A percentile compares a stretch with the other conserved stretches of the same genome.
phyloP scores from a whole-genome alignment of 2,329 filamentous ascomycete species.

The Cryphonectria nitschkei region DNA sequence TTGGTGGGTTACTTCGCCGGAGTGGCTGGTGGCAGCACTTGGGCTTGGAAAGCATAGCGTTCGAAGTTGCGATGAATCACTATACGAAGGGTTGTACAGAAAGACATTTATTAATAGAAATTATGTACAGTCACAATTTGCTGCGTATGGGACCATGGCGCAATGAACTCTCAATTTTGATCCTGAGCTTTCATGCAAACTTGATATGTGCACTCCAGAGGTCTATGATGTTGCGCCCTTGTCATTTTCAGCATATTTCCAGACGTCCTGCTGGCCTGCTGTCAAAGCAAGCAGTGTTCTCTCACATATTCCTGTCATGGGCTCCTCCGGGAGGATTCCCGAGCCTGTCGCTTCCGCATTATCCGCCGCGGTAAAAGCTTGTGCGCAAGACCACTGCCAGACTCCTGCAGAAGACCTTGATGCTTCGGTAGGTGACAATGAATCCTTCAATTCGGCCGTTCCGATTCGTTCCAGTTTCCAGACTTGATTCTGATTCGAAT shows the following conservation, averaged over 20 bases:
- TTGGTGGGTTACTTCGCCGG: no score
- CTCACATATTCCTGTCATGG: slow-evolving; percentile 40
- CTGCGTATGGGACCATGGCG: not conserved
- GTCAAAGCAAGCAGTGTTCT: slow-evolving; percentile 34
- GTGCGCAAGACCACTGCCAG: not conserved
- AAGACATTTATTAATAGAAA: not conserved
- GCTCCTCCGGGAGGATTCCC: slow-evolving; percentile 38
- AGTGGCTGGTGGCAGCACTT: no score
- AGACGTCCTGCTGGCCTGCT: slow-evolving; percentile 35
- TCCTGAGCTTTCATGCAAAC: not conserved
- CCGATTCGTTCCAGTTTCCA: slow-evolving; percentile 34
- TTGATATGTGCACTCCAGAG: no score
- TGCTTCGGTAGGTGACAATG: not conserved
- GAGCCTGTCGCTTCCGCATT: not conserved
- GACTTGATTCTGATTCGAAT: slow-evolving; percentile 25
- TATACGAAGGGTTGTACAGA: not conserved
- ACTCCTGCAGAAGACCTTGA: no score
- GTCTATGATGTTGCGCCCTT: not conserved
- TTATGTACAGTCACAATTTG: no score
- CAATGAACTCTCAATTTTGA: not conserved
- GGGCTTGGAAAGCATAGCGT: not conserved
- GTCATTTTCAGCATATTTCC: slow-evolving; percentile 29
- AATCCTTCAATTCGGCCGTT: slow-evolving; percentile 6
- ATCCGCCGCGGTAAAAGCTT: not conserved
- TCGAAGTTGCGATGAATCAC: not conserved